These are phyloP conservation scores for Yamadazyma endophytica DNA, from an alignment of 805 yeast genomes.

Conservation along the genomic window DNA sequence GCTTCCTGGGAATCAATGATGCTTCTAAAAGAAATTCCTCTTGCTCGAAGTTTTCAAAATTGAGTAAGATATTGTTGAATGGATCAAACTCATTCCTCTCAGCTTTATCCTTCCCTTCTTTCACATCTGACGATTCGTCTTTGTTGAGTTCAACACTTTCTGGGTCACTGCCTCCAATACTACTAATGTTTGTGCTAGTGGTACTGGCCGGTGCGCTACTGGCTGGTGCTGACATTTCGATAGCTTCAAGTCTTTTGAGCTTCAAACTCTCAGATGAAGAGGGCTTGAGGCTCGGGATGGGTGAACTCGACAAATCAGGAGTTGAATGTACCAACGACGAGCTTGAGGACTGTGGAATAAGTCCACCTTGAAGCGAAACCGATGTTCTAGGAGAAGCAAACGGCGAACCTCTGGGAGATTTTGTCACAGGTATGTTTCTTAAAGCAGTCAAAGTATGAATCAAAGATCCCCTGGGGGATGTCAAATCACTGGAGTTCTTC, in stretches of 20 bases:
- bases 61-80: conserved; percentile 14
- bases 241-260: no score
- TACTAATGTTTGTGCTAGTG: conserved; percentile 1
- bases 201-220: background rate
- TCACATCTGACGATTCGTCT: background rate
- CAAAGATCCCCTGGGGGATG: conserved; percentile 38
- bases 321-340: conserved; percentile 1
- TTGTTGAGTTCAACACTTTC: background rate
- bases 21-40: conserved; percentile 48
- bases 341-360: background rate
- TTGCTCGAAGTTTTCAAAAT: conserved; percentile 29
- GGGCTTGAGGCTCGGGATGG: conserved; percentile 19
- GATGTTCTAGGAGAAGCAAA: conserved; percentile 49
- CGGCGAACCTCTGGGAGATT: conserved; percentile 36
- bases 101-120: no score
- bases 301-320: conserved; percentile 14
- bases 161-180: background rate
- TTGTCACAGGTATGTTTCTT: conserved; percentile 31
- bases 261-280: conserved; percentile 4
- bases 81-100: conserved; percentile 6
- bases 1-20: conserved; percentile 58
- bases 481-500: conserved; percentile 30
- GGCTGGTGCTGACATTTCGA: no score
- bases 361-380: conserved; percentile 29
- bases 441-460: conserved; percentile 37